A percentile compares a stretch with the other conserved stretches of the same genome.
These are phyloP conservation scores for Aspergillus fumigatus DNA, from an alignment of 2,329 filamentous ascomycete genomes.

Conservation along the genomic window DNA sequence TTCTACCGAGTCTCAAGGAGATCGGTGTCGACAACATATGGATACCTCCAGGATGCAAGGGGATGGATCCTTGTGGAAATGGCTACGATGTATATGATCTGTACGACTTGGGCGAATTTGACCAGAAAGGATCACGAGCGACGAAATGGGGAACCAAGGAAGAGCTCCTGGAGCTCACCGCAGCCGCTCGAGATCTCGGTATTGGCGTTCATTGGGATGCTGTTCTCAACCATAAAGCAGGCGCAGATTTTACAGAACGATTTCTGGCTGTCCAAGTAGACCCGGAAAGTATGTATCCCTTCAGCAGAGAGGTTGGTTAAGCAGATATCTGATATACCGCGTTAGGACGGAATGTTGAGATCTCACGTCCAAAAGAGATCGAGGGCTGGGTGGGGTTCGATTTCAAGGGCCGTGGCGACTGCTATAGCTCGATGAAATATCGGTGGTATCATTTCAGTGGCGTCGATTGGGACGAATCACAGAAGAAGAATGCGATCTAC, in stretches of 20 bases:
- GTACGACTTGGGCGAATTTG: constrained; percentile 67
- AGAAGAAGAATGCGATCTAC: constrained; percentile 58
- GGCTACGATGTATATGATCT: constrained; percentile 69
- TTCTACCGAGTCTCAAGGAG: constrained; percentile 51
- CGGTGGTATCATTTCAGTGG: constrained; percentile 65
- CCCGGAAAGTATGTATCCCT: constrained; percentile 33
- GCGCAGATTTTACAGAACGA: constrained; percentile 61
- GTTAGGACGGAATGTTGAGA: constrained; percentile 51
- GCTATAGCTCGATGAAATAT: constrained; percentile 60
- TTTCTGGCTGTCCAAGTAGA: constrained; percentile 63
- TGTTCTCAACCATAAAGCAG: constrained; percentile 69
- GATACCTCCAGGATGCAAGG: constrained; percentile 70
- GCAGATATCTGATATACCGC: background rate
- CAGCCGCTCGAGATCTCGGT: constrained; percentile 48
- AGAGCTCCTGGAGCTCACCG: constrained; percentile 53
- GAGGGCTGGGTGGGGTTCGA: constrained; percentile 65
- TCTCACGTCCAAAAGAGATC: constrained; percentile 56
- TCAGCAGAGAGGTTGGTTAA: background rate
- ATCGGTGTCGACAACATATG: constrained; percentile 61
- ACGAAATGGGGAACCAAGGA: constrained; percentile 68
- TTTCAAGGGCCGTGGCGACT: constrained; percentile 57
- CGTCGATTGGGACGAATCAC: constrained; percentile 60
- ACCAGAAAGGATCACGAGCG: constrained; percentile 58
- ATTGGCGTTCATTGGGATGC: constrained; percentile 65
- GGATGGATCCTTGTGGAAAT: constrained; percentile 56